Base-by-base conservation (phyloP, 108 stramenopile species). In the Cyclotella atomus region DNA sequence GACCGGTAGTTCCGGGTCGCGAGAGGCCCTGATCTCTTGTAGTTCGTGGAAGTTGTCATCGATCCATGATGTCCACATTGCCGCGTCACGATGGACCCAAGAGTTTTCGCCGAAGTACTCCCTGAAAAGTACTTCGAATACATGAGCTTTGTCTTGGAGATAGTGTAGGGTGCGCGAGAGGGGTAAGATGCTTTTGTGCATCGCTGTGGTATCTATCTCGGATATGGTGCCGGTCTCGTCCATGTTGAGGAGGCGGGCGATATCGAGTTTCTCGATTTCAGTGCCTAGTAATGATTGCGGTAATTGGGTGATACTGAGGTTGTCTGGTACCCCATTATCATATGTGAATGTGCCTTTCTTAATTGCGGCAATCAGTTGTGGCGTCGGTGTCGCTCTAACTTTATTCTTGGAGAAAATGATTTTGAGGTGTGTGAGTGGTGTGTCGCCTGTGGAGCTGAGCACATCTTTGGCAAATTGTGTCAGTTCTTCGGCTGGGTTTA, bases 81-180 rank as follows among this genome's bases (percentile, higher is more conserved):
- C 44, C 0, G 64, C 64, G 2, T 47, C 64, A 9, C n/a, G 23
- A 2, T 41, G 0, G 16, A 41, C 38, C 6, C 16, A 29, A 0
- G 64, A 3, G 41, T 47, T 7, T 21, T 21, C 24, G 20, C 64
- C 64, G 44, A 9, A 47, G 64, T 0, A 21, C 28, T 65, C 64
- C 43, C 0, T 21, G 14, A 15, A 29, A 24, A 65, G 21, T n/a
- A 19, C 41, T 15, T 16, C 3, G 1, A 0, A 65, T 1, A 43
- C 64, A 27, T 3, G 44, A 2, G 24, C 19, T 41, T 65, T 65
- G 28, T 43, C 41, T 24, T 43, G 43, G n/a, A 65, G 64, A 43
- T 65, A 47, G 19, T 65, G 28, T 19, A 65, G 44, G n/a, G 64
- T 65, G n/a, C 23, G 16, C 28, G 64, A 44, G 24, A 47, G 12